These are phyloP conservation scores for Boechera divaricarpa DNA, from an alignment of 345 rosid species.

Conservation along the genomic window DNA sequence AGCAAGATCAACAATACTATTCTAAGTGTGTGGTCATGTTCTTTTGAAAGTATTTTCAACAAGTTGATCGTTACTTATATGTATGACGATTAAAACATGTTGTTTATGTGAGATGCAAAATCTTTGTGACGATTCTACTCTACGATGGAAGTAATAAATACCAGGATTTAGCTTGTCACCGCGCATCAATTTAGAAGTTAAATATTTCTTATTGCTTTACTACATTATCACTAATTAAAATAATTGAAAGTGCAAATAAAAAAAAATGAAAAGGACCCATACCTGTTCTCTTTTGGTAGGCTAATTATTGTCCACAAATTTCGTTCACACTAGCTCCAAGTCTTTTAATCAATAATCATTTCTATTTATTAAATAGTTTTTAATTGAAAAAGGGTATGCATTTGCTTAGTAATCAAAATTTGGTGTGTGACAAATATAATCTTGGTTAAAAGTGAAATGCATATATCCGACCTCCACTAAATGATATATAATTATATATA, in stretches of 20 bases:
- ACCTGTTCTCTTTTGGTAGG: slow-evolving; percentile 35
- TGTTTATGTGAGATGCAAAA: slow-evolving; percentile 32
- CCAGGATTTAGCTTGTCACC: slow-evolving; percentile 38
- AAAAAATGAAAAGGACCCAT: slow-evolving; percentile 15
- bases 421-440: slow-evolving; percentile 14
- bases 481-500: slow-evolving; percentile 14
- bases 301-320: slow-evolving; percentile 41
- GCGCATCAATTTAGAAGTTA: slow-evolving; percentile 34
- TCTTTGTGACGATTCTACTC: slow-evolving; percentile 24
- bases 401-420: slow-evolving; percentile 30
- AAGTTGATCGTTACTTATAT: slow-evolving; percentile 25
- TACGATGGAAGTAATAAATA: slow-evolving; percentile 23
- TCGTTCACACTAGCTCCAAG: slow-evolving; percentile 27
- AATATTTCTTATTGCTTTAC: slow-evolving; percentile 33
- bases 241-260: slow-evolving; percentile 30
- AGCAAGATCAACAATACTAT: slow-evolving; percentile 8
- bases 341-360: slow-evolving; percentile 23
- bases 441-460: slow-evolving; percentile 30
- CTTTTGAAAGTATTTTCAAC: slow-evolving; percentile 12
- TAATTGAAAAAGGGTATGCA: slow-evolving; percentile 8
- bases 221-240: slow-evolving; percentile 36
- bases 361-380: background rate
- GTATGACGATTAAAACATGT: slow-evolving; percentile 22
- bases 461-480: slow-evolving; percentile 33
- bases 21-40: slow-evolving; percentile 24